Evolutionary conservation across 2,329 filamentous ascomycete species (phyloP).

Genomic region (Drechslera avenae): DNA sequence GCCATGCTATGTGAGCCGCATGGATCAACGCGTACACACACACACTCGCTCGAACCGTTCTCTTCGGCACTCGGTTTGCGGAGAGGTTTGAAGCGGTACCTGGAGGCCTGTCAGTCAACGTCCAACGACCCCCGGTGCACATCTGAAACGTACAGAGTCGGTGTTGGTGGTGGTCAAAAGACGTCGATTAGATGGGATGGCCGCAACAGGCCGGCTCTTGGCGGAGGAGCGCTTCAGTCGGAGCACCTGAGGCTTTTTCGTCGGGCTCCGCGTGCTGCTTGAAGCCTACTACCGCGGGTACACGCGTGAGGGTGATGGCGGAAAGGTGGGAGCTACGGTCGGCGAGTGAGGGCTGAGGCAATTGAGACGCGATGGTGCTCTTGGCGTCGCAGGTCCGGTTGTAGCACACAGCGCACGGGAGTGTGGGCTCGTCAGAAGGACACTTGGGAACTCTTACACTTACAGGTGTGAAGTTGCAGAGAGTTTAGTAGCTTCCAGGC

Average conservation of each 20-base stretch:
- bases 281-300: neutral
- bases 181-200: constrained; percentile 4
- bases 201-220: neutral
- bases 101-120: constrained; percentile 30
- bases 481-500: constrained; percentile 20
- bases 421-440: constrained; percentile 21
- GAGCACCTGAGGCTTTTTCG: neutral
- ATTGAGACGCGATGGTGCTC: constrained; percentile 40
- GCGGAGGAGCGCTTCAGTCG: neutral
- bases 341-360: constrained; percentile 12
- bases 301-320: constrained; percentile 1
- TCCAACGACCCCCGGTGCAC: constrained; percentile 26
- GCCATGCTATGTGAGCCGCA: constrained; percentile 43
- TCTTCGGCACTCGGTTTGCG: neutral
- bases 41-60: neutral
- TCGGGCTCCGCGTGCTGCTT: neutral
- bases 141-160: constrained; percentile 34
- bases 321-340: neutral
- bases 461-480: constrained; percentile 28
- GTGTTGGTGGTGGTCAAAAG: constrained; percentile 3
- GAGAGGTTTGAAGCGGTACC: constrained; percentile 12
- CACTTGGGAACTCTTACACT: constrained; percentile 27
- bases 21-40: constrained; percentile 26
- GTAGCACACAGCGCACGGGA: constrained; percentile 22
- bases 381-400: constrained; percentile 36